phyloP scores from a whole-genome alignment of 2,329 filamentous ascomycete species.

The Colletotrichum tanaceti region DNA sequence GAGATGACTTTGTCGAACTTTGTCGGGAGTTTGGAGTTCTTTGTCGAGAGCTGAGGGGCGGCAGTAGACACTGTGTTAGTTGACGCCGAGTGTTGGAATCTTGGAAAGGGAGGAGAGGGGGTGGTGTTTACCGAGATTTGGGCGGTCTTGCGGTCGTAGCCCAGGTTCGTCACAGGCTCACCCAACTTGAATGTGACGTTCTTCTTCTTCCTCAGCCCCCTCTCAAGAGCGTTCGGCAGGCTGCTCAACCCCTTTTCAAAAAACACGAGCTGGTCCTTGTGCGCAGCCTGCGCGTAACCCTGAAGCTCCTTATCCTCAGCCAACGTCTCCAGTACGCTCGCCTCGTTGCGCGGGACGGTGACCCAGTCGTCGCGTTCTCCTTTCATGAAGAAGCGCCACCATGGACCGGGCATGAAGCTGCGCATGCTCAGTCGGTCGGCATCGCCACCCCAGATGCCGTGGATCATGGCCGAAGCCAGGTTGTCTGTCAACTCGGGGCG shows the following conservation, averaged over 20 bases:
- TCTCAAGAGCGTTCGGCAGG: constrained; percentile 66
- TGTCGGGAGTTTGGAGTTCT: constrained; percentile 40
- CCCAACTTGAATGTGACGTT: constrained; percentile 71
- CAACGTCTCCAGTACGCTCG: constrained; percentile 46
- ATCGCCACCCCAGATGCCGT: constrained; percentile 94
- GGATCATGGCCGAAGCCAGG: constrained; percentile 78
- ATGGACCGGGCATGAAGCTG: constrained; percentile 62
- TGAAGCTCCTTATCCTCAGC: constrained; percentile 42
- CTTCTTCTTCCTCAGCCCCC: constrained; percentile 59
- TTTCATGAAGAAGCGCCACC: constrained; percentile 53
- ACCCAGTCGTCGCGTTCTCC: constrained; percentile 38
- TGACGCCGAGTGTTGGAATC: not conserved
- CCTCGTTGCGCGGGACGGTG: constrained; percentile 48
- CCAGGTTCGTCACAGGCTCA: constrained; percentile 61
- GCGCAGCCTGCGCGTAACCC: constrained; percentile 23
- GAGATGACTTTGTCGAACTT: constrained; percentile 71
- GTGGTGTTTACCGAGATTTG: constrained; percentile 55
- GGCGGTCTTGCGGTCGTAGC: constrained; percentile 51
- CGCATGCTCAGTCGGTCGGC: constrained; percentile 82
- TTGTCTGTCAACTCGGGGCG: constrained; percentile 73
- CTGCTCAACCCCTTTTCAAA: constrained; percentile 72
- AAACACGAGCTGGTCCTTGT: constrained; percentile 47
- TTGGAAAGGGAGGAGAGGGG: not conserved
- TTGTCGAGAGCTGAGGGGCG: constrained; percentile 48
- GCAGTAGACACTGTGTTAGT: constrained; percentile 5